Evolutionary conservation across 495 filamentous ascomycete species (phyloP), one percentile per base, ranked within the genome.

Genomic region (Mycothermus thermophilus): DNA sequence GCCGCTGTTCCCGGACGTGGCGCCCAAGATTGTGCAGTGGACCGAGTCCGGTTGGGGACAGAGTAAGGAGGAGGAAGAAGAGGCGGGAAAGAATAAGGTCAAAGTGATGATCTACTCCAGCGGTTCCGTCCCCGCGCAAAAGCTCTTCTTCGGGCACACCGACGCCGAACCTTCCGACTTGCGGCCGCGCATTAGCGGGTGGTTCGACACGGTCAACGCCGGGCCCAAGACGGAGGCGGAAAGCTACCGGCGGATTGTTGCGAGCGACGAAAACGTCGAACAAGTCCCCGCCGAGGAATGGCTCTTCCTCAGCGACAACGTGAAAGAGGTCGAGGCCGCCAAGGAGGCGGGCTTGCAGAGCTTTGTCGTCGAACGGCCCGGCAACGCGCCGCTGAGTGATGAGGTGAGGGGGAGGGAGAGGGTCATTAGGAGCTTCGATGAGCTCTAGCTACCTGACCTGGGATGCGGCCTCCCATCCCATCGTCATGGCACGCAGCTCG

Each of bases 151-250:
- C 52, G 46, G 57, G 35, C 66, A 81, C 55, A 80, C 79, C n/a
- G 58, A 71, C 44, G 54, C 58, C 7, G 38, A 56, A 29, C 62
- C 65, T 18, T 55, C 59, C n/a, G 75, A 84, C 44, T 49, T 81
- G 37, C 64, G 60, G 2, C 50, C 57, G 10, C 46, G 64, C 28
- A 63, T 83, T 37, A 54, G 55, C 17, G 72, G 62, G 29, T 80
- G 69, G 54, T 83, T 78, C 41, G 79, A 84, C 51, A 83, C 79
- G 5, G 67, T 77, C 25, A 84, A 75, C 42, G 78, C 79, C n/a
- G 79, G 79, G 6, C 59, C 66, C 41, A 84, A 84, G 62, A 58
- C 54, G 32, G 72, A 79, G 41, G 38, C 46, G 21, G 51, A 39
- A 22, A 80, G 76, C 47, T 84, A 83, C 50, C 50, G 52, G 46